Percentiles rank a stretch among this genome's conserved stretches.
phyloP scores from a whole-genome alignment of 305 asterid genomes.

The Coffea humblotiana region DNA sequence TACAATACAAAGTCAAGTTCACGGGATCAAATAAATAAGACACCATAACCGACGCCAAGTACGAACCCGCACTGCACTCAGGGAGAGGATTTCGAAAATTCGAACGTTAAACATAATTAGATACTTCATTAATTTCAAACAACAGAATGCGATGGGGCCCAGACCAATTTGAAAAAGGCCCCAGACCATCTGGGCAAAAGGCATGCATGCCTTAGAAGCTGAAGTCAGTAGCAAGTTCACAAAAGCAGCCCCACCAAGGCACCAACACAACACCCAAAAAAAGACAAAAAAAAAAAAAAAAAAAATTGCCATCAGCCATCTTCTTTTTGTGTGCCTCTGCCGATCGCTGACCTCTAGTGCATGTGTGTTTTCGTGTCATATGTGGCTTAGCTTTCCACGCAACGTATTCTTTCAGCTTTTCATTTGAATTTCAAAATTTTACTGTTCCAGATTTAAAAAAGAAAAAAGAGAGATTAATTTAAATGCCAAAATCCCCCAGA shows the following conservation, averaged over 20 bases:
- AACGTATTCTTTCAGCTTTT: conserved; percentile 22
- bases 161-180: conserved; percentile 14
- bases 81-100: background rate
- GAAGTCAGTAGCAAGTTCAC: background rate
- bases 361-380: background rate
- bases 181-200: conserved; percentile 1
- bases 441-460: conserved; percentile 3
- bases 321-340: background rate
- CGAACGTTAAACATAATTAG: conserved; percentile 4
- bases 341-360: too few relatives aligned
- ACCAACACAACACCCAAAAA: too few relatives aligned
- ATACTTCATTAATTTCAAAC: background rate
- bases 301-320: too few relatives aligned
- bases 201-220: conserved; percentile 13
- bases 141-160: background rate
- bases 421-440: conserved; percentile 49
- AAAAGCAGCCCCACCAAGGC: too few relatives aligned
- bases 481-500: background rate
- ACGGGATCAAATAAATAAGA: too few relatives aligned
- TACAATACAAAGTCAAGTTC: too few relatives aligned
- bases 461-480: background rate
- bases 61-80: too few relatives aligned
- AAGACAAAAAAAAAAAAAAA: too few relatives aligned
- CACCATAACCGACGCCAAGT: too few relatives aligned
- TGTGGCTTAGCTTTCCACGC: conserved; percentile 26